A percentile compares a stretch with the other conserved stretches of the same genome.
phyloP scores from a whole-genome alignment of 2,329 filamentous ascomycete species.

The Purpureocillium takamizusanense region DNA sequence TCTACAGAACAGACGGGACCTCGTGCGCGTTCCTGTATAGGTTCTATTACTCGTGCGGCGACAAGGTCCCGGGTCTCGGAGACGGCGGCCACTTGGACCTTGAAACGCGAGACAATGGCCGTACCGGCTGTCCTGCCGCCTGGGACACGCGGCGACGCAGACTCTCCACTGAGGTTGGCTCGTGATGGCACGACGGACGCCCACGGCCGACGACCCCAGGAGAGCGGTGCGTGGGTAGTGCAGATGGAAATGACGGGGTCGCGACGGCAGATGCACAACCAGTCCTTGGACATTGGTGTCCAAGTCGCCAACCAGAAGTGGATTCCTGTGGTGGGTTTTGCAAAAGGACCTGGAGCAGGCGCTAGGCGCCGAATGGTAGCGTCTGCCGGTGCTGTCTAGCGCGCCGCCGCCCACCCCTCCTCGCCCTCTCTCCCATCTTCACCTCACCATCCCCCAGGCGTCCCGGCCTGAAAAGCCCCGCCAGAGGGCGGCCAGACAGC shows the following conservation, averaged over 20 bases:
- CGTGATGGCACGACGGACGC: not conserved
- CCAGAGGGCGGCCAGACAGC: not conserved
- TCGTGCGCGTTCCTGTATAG: no score
- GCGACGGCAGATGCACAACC: constrained; percentile 3
- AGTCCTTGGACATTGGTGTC: not conserved
- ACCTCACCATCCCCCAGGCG: not conserved
- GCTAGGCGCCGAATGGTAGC: constrained; percentile 13
- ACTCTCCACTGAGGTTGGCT: constrained; percentile 1
- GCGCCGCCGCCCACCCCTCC: not conserved
- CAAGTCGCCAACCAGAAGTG: constrained; percentile 4
- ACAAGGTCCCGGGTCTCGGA: no score
- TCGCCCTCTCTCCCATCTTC: not conserved
- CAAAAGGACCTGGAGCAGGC: constrained; percentile 15
- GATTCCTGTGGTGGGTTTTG: constrained; percentile 11
- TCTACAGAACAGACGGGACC: no score
- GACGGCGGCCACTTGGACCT: not conserved
- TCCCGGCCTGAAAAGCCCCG: not conserved
- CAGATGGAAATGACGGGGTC: constrained; percentile 1
- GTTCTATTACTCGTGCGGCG: no score
- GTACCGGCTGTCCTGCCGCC: not conserved
- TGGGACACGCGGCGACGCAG: constrained; percentile 1
- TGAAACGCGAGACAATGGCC: constrained; percentile 1
- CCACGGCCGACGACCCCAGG: not conserved
- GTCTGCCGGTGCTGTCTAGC: constrained; percentile 6
- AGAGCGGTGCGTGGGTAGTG: no score